Conservation (phyloP, 352 stramenopile genomes). For the Phytophthora pluvialis region DNA sequence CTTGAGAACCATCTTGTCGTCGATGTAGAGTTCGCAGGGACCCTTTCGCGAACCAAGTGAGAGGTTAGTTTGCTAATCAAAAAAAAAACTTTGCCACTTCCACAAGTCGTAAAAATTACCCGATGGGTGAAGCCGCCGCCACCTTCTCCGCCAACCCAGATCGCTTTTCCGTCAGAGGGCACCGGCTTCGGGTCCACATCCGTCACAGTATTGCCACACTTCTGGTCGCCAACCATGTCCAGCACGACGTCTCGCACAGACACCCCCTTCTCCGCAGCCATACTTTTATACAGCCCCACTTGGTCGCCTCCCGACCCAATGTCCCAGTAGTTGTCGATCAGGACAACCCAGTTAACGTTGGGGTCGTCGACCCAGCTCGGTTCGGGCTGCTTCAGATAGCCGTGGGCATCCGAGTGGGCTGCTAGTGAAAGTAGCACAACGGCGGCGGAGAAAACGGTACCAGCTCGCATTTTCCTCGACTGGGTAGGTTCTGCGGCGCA, state of each 20-base stretch:
- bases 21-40: conserved; percentile 55
- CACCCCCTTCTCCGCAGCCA: conserved; percentile 39
- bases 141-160: conserved; percentile 39
- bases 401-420: conserved; percentile 29
- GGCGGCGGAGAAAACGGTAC: too few species aligned
- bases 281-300: conserved; percentile 34
- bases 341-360: conserved; percentile 26
- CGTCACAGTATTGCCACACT: conserved; percentile 40
- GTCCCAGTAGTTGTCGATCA: conserved; percentile 42
- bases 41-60: too few species aligned
- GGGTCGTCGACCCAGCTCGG: conserved; percentile 12
- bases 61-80: too few species aligned
- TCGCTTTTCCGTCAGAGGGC: conserved; percentile 34
- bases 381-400: conserved; percentile 28
- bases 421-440: too few species aligned
- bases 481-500: too few species aligned
- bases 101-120: too few species aligned
- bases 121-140: conserved; percentile 45
- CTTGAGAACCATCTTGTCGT: conserved; percentile 47
- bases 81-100: too few species aligned
- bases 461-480: too few species aligned
- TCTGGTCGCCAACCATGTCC: conserved; percentile 37
- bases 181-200: conserved; percentile 41
- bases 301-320: conserved; percentile 37
- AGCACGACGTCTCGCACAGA: conserved; percentile 40